Percentiles rank a stretch among this genome's conserved stretches.
These are phyloP conservation scores for Stephanodiscus minutulus DNA, from an alignment of 108 stramenopile species.

Conservation along the genomic window DNA sequence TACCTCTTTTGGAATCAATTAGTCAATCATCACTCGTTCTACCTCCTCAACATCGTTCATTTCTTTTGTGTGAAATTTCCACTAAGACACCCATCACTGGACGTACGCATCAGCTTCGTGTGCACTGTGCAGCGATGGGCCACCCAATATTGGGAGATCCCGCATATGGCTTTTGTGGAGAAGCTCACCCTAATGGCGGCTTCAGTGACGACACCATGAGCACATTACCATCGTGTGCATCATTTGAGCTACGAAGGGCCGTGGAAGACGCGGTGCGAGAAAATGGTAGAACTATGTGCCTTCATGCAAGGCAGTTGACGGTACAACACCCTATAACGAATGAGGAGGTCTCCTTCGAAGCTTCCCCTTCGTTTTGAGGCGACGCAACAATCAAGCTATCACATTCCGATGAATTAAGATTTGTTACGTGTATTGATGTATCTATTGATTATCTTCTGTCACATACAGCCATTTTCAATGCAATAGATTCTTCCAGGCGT, in stretches of 20 bases:
- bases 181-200: conserved; percentile 53
- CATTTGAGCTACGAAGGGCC: conserved; percentile 42
- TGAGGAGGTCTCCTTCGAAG: conserved; percentile 66
- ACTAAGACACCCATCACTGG: conserved; percentile 78
- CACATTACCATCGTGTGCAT: conserved; percentile 41
- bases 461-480: too few species aligned
- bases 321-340: conserved; percentile 66
- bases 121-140: conserved; percentile 64
- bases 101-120: conserved; percentile 82
- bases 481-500: too few species aligned
- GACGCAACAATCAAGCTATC: too few species aligned
- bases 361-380: conserved; percentile 64
- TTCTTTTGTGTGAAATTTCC: too few species aligned
- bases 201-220: conserved; percentile 26
- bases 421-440: too few species aligned
- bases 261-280: conserved; percentile 36
- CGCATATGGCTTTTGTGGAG: conserved; percentile 70
- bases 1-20: too few species aligned
- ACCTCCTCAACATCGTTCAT: too few species aligned
- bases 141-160: conserved; percentile 86
- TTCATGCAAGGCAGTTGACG: conserved; percentile 66
- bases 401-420: too few species aligned
- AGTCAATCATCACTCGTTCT: too few species aligned
- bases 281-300: conserved; percentile 55
- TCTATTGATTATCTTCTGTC: too few species aligned